These are phyloP conservation scores for Taphrina communis DNA, from an alignment of 1,139 yeast species.

Conservation along the genomic window DNA sequence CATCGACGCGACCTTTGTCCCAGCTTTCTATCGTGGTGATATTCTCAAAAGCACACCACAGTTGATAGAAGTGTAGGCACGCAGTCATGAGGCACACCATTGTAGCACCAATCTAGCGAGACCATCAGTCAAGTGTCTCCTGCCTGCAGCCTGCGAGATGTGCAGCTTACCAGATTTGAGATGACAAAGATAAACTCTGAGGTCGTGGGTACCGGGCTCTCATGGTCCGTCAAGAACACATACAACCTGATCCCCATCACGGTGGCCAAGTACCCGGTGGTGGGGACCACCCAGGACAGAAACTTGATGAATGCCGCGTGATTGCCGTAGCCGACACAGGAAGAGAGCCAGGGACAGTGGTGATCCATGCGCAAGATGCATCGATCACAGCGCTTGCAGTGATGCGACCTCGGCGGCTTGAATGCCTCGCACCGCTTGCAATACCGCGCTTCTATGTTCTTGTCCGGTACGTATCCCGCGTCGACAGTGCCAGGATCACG, in stretches of 20 bases:
- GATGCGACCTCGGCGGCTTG: constrained; percentile 82
- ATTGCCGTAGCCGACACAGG: constrained; percentile 80
- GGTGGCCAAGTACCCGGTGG: constrained; percentile 52
- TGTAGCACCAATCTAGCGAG: constrained; percentile 10
- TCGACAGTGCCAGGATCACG: constrained; percentile 32
- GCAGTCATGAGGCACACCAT: constrained; percentile 60
- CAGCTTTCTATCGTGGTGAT: constrained; percentile 90
- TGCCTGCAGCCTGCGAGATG: no score
- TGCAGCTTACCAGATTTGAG: constrained; percentile 1
- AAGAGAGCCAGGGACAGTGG: constrained; percentile 86
- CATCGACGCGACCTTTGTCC: constrained; percentile 84
- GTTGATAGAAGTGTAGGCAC: constrained; percentile 66
- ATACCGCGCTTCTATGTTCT: constrained; percentile 30
- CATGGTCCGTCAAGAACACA: neutral
- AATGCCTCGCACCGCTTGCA: constrained; percentile 62
- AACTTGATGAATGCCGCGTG: constrained; percentile 85
- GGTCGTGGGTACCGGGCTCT: neutral
- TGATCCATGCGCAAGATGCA: constrained; percentile 86
- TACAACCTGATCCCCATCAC: constrained; percentile 12
- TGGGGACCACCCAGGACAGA: constrained; percentile 51
- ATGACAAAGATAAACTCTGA: neutral
- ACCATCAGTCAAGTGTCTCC: no score
- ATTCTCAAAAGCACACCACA: constrained; percentile 64
- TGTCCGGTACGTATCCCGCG: constrained; percentile 11
- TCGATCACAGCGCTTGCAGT: constrained; percentile 61